phyloP scores from a whole-genome alignment of 75 land plant species.

The Isoetes taiwanensis region DNA sequence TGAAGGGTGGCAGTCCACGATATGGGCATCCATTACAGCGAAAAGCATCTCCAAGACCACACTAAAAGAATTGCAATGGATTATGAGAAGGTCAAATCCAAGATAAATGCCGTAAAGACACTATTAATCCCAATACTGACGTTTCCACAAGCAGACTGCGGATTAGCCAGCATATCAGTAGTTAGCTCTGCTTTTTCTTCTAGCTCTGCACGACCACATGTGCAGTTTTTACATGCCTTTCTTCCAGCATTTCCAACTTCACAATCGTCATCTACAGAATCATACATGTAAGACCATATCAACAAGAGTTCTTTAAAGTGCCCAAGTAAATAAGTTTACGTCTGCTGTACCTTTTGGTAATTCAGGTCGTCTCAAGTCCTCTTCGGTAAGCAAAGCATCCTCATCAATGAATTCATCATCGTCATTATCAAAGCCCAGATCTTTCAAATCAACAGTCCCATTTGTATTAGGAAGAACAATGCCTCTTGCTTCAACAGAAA shows the following conservation, averaged over 20 bases:
- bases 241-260: constrained; percentile 57
- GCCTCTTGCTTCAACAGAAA: constrained; percentile 11
- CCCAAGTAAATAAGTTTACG: background rate
- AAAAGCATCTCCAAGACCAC: constrained; percentile 99
- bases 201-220: constrained; percentile 89
- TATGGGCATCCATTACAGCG: constrained; percentile 88
- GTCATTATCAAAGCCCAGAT: constrained; percentile 39
- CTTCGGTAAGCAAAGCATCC: constrained; percentile 83
- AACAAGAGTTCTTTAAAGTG: background rate
- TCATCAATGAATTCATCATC: constrained; percentile 82
- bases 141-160: constrained; percentile 91
- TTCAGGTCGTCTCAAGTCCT: constrained; percentile 77
- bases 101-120: background rate
- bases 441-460: background rate
- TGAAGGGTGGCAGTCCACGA: constrained; percentile 87
- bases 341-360: constrained; percentile 18
- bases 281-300: background rate
- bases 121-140: constrained; percentile 30
- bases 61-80: constrained; percentile 34
- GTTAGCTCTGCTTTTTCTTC: constrained; percentile 62
- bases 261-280: constrained; percentile 58
- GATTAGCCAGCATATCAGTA: constrained; percentile 48
- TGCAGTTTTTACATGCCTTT: constrained; percentile 98
- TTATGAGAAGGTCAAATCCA: background rate
- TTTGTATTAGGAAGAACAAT: constrained; percentile 3